Conservation (phyloP, 306 rosid species). For the Cyamopsis tetragonoloba region DNA sequence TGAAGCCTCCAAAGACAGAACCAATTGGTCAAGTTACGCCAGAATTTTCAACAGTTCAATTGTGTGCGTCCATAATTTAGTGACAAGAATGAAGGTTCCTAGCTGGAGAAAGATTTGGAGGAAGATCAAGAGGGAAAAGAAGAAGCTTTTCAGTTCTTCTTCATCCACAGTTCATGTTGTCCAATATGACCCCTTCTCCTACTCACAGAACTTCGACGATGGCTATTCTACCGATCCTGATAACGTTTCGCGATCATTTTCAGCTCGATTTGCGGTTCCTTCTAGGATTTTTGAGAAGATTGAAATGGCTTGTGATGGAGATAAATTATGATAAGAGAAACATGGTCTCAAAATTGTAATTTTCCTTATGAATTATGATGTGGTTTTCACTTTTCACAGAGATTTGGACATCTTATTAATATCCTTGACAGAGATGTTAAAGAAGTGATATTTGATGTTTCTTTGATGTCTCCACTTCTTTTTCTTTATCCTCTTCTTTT, state of each 20-base stretch:
- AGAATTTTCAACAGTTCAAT: constrained; percentile 24
- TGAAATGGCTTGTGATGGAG: background rate
- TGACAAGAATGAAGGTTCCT: constrained; percentile 12
- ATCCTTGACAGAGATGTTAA: background rate
- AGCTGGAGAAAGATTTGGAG: constrained; percentile 50
- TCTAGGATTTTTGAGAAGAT: constrained; percentile 19
- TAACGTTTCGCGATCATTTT: constrained; percentile 49
- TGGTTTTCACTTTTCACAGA: background rate
- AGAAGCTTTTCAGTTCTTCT: constrained; percentile 30
- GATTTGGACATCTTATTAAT: background rate
- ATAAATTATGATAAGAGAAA: background rate
- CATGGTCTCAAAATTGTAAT: background rate
- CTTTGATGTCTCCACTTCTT: background rate
- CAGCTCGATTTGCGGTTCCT: constrained; percentile 62
- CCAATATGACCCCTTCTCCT: constrained; percentile 51
- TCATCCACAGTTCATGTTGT: constrained; percentile 19
- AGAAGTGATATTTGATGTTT: too few relatives aligned
- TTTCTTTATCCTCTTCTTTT: background rate
- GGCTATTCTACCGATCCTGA: constrained; percentile 54
- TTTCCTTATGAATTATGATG: background rate
- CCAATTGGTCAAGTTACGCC: background rate
- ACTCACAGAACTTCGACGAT: constrained; percentile 63
- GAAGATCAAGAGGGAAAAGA: constrained; percentile 50
- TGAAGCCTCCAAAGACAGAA: background rate
- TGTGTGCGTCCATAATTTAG: background rate